Percentiles rank a stretch among this genome's conserved stretches.
Evolutionary conservation across 306 rosid genomes (phyloP).

Genomic region (Luffa aegyptiaca): DNA sequence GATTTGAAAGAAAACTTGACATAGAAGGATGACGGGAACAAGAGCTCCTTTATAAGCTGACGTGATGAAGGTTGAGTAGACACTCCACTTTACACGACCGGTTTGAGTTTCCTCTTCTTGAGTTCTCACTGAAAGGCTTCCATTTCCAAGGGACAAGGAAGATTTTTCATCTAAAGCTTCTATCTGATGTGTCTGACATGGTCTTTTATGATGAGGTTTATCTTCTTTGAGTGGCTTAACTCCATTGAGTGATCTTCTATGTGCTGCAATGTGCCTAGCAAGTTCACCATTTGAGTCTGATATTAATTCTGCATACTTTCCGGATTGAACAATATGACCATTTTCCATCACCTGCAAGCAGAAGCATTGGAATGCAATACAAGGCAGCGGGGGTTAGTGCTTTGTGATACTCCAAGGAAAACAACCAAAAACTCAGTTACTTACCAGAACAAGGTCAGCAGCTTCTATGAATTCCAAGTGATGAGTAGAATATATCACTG

Average conservation of each 20-base stretch:
- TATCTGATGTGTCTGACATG: constrained; percentile 33
- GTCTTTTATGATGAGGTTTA: constrained; percentile 19
- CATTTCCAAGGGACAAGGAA: constrained; percentile 19
- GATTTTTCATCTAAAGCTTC: constrained; percentile 44
- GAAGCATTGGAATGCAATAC: neutral
- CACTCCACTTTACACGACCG: constrained; percentile 82
- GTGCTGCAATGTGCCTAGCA: constrained; percentile 72
- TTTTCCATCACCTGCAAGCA: constrained; percentile 61
- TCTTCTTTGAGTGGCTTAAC: constrained; percentile 38
- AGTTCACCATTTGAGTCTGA: constrained; percentile 49
- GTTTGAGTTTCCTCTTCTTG: constrained; percentile 69
- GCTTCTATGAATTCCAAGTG: constrained; percentile 83
- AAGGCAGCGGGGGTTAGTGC: neutral
- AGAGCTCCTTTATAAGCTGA: constrained; percentile 70
- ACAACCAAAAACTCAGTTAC: constrained; percentile 12
- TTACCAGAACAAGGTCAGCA: constrained; percentile 69
- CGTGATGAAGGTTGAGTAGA: constrained; percentile 70
- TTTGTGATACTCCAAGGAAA: neutral
- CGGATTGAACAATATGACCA: constrained; percentile 61
- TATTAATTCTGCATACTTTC: constrained; percentile 59
- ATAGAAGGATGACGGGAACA: constrained; percentile 72
- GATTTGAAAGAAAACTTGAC: constrained; percentile 73
- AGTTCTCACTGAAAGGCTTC: constrained; percentile 25
- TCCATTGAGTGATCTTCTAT: constrained; percentile 52
- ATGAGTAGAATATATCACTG: constrained; percentile 84